Percentiles rank a stretch among this genome's conserved stretches.
Evolutionary conservation across 2,329 filamentous ascomycete species (phyloP).

Genomic region (Fusarium chaquense): DNA sequence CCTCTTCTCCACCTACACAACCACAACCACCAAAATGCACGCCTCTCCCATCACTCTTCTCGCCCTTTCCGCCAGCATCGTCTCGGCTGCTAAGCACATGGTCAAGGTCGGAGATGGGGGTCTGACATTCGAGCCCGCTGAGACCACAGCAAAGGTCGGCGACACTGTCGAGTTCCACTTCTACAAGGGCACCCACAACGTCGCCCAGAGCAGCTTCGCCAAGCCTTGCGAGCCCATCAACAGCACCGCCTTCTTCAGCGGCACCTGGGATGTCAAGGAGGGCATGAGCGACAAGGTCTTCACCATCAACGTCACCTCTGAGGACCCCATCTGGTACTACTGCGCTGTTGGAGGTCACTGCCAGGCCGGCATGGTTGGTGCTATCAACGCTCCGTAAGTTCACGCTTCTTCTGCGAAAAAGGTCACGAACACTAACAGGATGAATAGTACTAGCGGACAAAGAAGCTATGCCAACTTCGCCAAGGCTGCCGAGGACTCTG

Average conservation of each 20-base stretch:
- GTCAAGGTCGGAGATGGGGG: constrained; percentile 45
- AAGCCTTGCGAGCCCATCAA: constrained; percentile 69
- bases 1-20: background rate
- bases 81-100: constrained; percentile 37
- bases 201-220: constrained; percentile 70
- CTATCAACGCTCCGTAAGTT: constrained; percentile 50
- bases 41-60: constrained; percentile 26
- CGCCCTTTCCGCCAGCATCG: constrained; percentile 19
- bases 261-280: constrained; percentile 26
- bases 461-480: constrained; percentile 31
- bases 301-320: constrained; percentile 49
- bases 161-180: constrained; percentile 61
- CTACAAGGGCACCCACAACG: constrained; percentile 66
- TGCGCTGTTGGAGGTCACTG: constrained; percentile 71
- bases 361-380: constrained; percentile 70
- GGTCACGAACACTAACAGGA: background rate
- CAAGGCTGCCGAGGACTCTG: constrained; percentile 28
- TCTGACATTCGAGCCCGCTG: constrained; percentile 64
- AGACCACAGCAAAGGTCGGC: constrained; percentile 63
- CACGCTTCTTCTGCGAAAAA: background rate
- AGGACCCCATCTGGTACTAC: constrained; percentile 73
- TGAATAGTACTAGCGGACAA: constrained; percentile 29
- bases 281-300: constrained; percentile 39
- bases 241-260: constrained; percentile 59
- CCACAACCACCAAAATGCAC: constrained; percentile 31